These are phyloP conservation scores for Capronia americana DNA, from an alignment of 2,329 filamentous ascomycete genomes.

Conservation along the genomic window DNA sequence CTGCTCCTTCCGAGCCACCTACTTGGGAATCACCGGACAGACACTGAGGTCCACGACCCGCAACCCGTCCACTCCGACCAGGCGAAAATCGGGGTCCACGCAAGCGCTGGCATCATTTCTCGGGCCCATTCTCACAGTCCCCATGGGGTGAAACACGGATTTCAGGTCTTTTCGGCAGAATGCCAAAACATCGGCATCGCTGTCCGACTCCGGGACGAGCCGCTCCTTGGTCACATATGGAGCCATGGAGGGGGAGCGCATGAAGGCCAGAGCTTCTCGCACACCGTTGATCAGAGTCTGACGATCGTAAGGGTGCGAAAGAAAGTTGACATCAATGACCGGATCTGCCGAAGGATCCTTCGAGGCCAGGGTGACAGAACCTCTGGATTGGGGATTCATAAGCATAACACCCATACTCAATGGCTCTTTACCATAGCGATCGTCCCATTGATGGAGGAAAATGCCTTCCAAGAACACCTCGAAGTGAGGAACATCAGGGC, in stretches of 20 bases:
- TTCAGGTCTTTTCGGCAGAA: background rate
- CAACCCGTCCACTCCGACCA: background rate
- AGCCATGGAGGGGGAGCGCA: background rate
- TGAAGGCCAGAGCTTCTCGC: background rate
- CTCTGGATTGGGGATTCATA: constrained; percentile 30
- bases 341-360: constrained; percentile 20
- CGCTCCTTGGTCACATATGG: background rate
- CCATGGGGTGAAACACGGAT: background rate
- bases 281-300: constrained; percentile 15
- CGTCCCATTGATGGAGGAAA: no score
- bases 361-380: constrained; percentile 24
- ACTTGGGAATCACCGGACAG: background rate
- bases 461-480: no score
- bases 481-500: no score
- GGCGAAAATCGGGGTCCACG: constrained; percentile 1
- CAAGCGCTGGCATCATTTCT: background rate
- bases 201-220: background rate
- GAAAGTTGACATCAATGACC: constrained; percentile 20
- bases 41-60: constrained; percentile 4
- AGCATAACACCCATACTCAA: no score
- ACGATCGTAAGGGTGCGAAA: constrained; percentile 32
- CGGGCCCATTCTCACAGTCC: background rate
- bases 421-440: no score
- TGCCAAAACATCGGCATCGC: background rate
- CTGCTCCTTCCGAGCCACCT: no score